Base-by-base conservation (phyloP, 176 grass and related monocot species). In the Aechmea fasciata region DNA sequence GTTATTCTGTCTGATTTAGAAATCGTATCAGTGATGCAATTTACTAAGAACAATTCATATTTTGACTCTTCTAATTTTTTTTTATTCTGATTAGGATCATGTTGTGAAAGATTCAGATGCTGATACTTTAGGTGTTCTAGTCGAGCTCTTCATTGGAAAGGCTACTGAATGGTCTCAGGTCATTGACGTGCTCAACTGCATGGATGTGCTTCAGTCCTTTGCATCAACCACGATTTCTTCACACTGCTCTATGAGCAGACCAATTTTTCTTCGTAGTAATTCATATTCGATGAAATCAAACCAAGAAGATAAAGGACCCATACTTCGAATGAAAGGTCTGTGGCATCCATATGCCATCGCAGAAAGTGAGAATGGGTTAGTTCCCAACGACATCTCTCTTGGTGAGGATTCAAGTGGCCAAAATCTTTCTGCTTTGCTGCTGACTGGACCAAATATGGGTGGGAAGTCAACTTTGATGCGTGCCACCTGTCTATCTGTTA, bases 381-480 rank as follows among this genome's bases (percentile, higher is more conserved):
- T 96, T 62, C 83, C 88, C 71, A 96, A 96, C 71, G 86, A 96
- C 71, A 75, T 96, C 55, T 81, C 77, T 75, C 79, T 96, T 77
- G 86, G 83, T 64, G 78, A 82, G 55, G 83, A 85, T 70, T 71
- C 64, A 68, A 79, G 53, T 73, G 81, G 73, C 26, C 47, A 69
- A 11, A 80, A 91, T 82, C 75, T 80, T 67, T 86, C 68, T 83
- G 83, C 88, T 15, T 81, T 96, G 79, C 73, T 96, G 77, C 75
- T 96, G 77, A 96, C 93, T 78, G 93, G 93, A 81, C 93, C 93
- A 61, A 96, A 96, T 77, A 96, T 96, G 88, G 93, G 93, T 11
- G 88, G 92, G 50, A 96, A 96, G 73, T 96, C 93, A 51, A 96
- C 93, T 33, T 79, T 96, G 62, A 83, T 96, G 88, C 88, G 93